Evolutionary conservation across 306 rosid genomes (phyloP), one percentile per base, ranked within the genome.

Genomic region (Prunus salicina): DNA sequence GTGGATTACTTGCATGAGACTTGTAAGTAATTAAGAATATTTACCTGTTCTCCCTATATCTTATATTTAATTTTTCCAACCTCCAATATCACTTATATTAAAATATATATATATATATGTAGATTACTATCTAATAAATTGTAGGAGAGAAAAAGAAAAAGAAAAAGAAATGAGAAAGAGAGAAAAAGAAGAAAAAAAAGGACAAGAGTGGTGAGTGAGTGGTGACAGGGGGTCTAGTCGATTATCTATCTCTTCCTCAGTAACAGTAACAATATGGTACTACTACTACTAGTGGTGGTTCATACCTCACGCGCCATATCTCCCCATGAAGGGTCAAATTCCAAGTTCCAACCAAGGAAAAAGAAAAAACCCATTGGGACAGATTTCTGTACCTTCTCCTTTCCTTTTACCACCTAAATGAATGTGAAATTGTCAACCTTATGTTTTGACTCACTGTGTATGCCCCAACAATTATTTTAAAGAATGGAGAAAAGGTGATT

Each of bases 291-390:
- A 38, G 9, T 38, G 9, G 43, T 6, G 43, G 43, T 47, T 47
- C 52, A 12, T 47, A 3, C 52, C 52, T 47, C 4, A 13, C 52
- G 52, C 52, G 52, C 16, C 52, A 38, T 38, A 38, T 38, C 8
- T 38, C 43, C 43, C 43, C 9, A 6, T 38, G 8, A 38, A 38
- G 2, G 43, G 8, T 38, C 43, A 47, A 47, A 47, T 10, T 10
- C 51, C 51, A 52, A 62, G 62, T 57, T 46, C 13, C 61, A 25
- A 43, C 4, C 18, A 66, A 25, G 27, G 68, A 60, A 55, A 71
- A 12, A 57, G 34, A 56, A 46, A 56, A 72, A 67, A n/a, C 24
- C 27, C 76, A 41, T 41, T 73, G 80, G 83, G 73, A 74, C 71
- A 47, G 57, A 38, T 8, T 18, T 43, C 8, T 32, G 41, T 8